Conservation (phyloP, 371 early-diverging fungal genomes). For the Syncephalis fuscata region DNA sequence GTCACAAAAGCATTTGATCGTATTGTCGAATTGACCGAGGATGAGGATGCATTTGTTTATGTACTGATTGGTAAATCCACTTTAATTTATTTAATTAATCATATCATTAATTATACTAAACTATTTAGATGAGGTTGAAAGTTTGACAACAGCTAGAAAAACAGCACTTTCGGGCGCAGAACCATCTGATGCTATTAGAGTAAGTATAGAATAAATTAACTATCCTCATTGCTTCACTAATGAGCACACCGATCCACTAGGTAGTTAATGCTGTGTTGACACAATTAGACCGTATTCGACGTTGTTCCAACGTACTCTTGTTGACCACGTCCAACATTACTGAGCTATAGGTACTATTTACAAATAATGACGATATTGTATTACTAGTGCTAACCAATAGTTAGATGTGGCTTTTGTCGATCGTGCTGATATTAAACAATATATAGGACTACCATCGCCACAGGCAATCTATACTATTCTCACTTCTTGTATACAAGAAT, state of each 20-base stretch:
- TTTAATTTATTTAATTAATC: neutral
- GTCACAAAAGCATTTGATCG: slow-evolving; percentile 33
- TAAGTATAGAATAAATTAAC: too few relatives aligned
- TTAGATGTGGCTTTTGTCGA: slow-evolving; percentile 32
- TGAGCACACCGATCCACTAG: too few relatives aligned
- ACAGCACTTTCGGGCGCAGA: slow-evolving; percentile 32
- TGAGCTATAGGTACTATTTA: slow-evolving; percentile 25
- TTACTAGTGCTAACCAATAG: neutral
- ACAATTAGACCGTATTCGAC: slow-evolving; percentile 32
- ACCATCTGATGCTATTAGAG: slow-evolving; percentile 38
- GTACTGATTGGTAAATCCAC: slow-evolving; percentile 28
- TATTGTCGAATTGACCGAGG: slow-evolving; percentile 28
- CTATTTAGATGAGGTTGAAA: slow-evolving; percentile 41
- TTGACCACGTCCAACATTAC: slow-evolving; percentile 47
- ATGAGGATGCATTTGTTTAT: slow-evolving; percentile 29
- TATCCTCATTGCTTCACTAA: too few relatives aligned
- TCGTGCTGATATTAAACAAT: slow-evolving; percentile 25
- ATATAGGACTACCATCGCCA: slow-evolving; percentile 27
- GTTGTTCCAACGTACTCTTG: slow-evolving; percentile 28
- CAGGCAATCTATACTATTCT: slow-evolving; percentile 32
- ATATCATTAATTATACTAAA: neutral
- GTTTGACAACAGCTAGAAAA: slow-evolving; percentile 35
- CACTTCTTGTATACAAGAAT: slow-evolving; percentile 20
- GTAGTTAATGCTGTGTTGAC: slow-evolving; percentile 34
- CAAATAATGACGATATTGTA: neutral